Evolutionary conservation across 495 filamentous ascomycete species (phyloP).

Genomic region (Podospora tetraspora): DNA sequence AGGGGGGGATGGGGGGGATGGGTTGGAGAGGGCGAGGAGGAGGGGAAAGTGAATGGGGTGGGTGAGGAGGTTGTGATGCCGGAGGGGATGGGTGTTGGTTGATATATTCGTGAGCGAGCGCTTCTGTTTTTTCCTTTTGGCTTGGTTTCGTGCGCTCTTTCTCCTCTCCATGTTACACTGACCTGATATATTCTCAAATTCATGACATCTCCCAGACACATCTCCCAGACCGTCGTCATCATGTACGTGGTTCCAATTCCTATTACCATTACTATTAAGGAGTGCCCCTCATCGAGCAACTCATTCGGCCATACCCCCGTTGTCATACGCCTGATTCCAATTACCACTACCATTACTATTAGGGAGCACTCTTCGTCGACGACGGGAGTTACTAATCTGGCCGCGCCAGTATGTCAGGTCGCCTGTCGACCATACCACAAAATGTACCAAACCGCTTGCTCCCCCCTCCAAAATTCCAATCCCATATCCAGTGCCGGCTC

Average conservation of each 20-base stretch:
- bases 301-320: too few species aligned
- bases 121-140: neutral
- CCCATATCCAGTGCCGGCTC: neutral
- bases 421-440: neutral
- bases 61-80: too few species aligned
- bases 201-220: neutral
- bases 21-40: neutral
- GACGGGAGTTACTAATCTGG: neutral
- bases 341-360: conserved; percentile 1
- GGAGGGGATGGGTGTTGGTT: neutral
- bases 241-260: neutral
- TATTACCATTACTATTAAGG: neutral
- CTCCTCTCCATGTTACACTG: neutral
- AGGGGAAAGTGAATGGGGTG: neutral
- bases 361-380: too few species aligned
- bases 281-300: neutral
- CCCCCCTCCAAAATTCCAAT: neutral
- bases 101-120: neutral
- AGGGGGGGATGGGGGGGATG: neutral
- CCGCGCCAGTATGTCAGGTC: neutral
- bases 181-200: neutral
- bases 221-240: neutral
- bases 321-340: neutral
- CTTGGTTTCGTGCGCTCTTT: neutral
- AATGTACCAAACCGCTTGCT: neutral